Evolutionary conservation across 2,329 filamentous ascomycete species (phyloP).

Genomic region (Talaromyces atroroseus): DNA sequence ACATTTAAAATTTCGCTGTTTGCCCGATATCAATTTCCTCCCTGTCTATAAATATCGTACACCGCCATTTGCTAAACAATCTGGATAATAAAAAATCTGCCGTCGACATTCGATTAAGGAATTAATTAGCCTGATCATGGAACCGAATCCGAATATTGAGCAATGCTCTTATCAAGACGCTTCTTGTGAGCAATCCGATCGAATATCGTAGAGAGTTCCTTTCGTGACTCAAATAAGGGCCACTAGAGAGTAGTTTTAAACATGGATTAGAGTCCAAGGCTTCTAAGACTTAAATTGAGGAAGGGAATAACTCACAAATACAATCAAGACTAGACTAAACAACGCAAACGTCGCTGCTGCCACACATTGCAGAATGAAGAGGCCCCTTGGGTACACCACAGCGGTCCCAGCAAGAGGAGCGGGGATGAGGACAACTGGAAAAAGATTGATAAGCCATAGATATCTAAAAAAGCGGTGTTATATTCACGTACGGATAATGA

Average conservation of each 20-base stretch:
- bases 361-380: neutral
- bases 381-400: neutral
- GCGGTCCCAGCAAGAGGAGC: neutral
- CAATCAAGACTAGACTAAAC: neutral
- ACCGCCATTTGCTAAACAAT: no score
- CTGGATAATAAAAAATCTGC: no score
- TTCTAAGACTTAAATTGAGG: neutral
- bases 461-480: neutral
- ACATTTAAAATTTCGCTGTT: no score
- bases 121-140: no score
- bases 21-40: no score
- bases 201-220: neutral
- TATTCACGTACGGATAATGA: neutral
- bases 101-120: no score
- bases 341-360: neutral
- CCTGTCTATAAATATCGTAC: no score
- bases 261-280: neutral
- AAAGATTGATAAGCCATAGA: neutral
- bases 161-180: neutral
- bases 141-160: neutral
- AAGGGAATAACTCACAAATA: neutral
- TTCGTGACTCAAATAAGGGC: neutral
- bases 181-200: neutral
- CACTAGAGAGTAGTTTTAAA: neutral
- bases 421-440: neutral